Evolutionary conservation across 148 eudicot genomes (phyloP), one percentile per base, ranked within the genome.

Genomic region (Arbutus unedo): DNA sequence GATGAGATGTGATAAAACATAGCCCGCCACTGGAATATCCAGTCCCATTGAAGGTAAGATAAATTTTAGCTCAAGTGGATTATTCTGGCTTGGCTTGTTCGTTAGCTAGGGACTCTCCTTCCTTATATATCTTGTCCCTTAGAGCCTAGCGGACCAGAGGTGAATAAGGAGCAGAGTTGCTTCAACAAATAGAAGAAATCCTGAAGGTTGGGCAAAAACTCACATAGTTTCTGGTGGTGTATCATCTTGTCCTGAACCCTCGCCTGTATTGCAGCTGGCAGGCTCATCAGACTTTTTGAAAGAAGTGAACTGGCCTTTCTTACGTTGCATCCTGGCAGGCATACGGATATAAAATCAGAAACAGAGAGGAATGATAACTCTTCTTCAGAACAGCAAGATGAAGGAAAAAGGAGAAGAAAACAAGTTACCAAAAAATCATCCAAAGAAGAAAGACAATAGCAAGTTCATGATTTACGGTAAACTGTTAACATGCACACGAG

Each of bases 241-340:
- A 21, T 89, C 93, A 72, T 90, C 94, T 68, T 84, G 87, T 62
- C 89, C 92, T 50, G 92, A 88, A 84, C 90, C 94, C 81, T 91
- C 90, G n/a, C 87, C 86, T 81, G 85, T 82, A 77, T 82, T 81
- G 78, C 86, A 82, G 38, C 86, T 79, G 77, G 88, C 68, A 72
- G 88, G 44, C 50, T 86, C 90, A 72, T 85, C 91, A 19, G 83
- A 82, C 74, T 85, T 93, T 83, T 83, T 90, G 7, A 91, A 14
- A 76, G 90, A 84, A 80, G 93, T 87, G 83, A 94, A 94, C 82
- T 90, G 94, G 8, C 98, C 98, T 87, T 87, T 91, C 74, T 87
- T 93, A 44, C 98, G 98, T 8, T 90, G 90, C 94, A 91, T 90
- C 86, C 94, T 90, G 83, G 84, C 15, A 81, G 60, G 23, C 79